A percentile compares a stretch with the other conserved stretches of the same genome.
Conservation (phyloP, 2,329 filamentous ascomycete species). For the Zopfia rhizophila region DNA sequence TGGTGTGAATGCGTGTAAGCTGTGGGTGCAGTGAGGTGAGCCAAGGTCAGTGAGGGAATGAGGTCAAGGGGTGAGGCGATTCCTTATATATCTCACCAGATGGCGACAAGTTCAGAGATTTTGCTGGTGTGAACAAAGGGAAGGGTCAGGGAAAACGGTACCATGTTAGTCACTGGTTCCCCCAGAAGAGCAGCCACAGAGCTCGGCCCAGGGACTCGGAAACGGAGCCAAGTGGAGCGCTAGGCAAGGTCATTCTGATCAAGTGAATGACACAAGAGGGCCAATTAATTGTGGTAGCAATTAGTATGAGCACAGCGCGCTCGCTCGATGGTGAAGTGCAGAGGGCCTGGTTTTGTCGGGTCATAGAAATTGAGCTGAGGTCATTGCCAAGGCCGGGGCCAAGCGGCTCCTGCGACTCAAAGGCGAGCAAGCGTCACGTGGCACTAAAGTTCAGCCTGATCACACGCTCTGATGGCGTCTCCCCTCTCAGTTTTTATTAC, state of each 20-base stretch:
- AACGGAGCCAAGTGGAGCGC: slow-evolving; percentile 32
- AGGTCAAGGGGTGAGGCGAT: slow-evolving; percentile 10
- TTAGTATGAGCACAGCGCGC: slow-evolving; percentile 29
- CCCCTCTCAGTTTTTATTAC: slow-evolving; percentile 26
- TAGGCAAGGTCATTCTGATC: slow-evolving; percentile 29
- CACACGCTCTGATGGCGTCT: too few relatives aligned
- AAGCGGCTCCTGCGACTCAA: slow-evolving; percentile 25
- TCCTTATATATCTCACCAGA: slow-evolving; percentile 40
- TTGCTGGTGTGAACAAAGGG: slow-evolving; percentile 39
- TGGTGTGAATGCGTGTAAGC: slow-evolving; percentile 6
- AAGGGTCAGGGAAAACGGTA: slow-evolving; percentile 41
- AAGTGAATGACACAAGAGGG: slow-evolving; percentile 34
- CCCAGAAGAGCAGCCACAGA: slow-evolving; percentile 39
- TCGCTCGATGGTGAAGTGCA: slow-evolving; percentile 32
- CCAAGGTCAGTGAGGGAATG: not conserved
- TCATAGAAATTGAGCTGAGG: slow-evolving; percentile 29
- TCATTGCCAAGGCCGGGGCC: slow-evolving; percentile 24
- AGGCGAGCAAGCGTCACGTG: slow-evolving; percentile 29
- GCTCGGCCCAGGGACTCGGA: slow-evolving; percentile 33
- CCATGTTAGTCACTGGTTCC: slow-evolving; percentile 45
- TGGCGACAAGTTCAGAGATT: slow-evolving; percentile 38
- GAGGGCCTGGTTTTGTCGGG: slow-evolving; percentile 35
- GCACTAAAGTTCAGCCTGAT: slow-evolving; percentile 17
- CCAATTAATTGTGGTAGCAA: slow-evolving; percentile 22
- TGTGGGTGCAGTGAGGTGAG: slow-evolving; percentile 1